Conservation (phyloP, 345 rosid species). For the Erodium maritimum region DNA sequence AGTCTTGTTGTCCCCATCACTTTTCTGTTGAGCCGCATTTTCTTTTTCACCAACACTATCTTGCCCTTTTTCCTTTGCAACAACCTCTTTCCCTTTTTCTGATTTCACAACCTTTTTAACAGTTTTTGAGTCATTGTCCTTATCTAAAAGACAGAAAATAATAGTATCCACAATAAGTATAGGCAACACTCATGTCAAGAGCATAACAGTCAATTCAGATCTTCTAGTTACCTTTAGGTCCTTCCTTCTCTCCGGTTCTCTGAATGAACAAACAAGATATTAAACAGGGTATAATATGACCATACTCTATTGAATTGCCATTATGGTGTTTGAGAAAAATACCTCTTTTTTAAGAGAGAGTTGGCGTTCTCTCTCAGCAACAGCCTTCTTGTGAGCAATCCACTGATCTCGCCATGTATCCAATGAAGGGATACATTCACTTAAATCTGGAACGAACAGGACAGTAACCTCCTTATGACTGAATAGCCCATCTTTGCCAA, state of each 20-base stretch:
- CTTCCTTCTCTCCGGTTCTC: conserved; percentile 46
- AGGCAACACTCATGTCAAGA: conserved; percentile 2
- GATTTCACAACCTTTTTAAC: conserved; percentile 19
- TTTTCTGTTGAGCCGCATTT: conserved; percentile 20
- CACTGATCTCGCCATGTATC: conserved; percentile 71
- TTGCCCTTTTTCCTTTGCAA: conserved; percentile 24
- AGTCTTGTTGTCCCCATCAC: conserved; percentile 21
- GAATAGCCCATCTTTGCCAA: conserved; percentile 70
- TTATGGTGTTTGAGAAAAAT: no score
- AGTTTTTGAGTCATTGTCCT: conserved; percentile 27
- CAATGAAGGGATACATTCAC: conserved; percentile 78
- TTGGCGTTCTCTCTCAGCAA: conserved; percentile 52
- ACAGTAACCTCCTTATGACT: conserved; percentile 84
- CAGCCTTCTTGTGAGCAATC: conserved; percentile 65
- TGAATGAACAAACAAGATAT: conserved; percentile 19
- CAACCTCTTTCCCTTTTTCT: conserved; percentile 22
- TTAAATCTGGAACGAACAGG: conserved; percentile 83
- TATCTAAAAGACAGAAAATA: conserved; percentile 15
- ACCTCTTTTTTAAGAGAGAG: conserved; percentile 34
- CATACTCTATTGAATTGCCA: no score
- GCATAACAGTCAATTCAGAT: conserved; percentile 3
- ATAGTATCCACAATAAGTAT: not conserved
- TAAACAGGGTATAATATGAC: not conserved
- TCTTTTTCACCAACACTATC: conserved; percentile 22
- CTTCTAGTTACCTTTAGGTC: conserved; percentile 36